Evolutionary conservation across 176 grass and related monocot species (phyloP), one percentile per base, ranked within the genome.

Genomic region (Rhynchospora breviuscula): DNA sequence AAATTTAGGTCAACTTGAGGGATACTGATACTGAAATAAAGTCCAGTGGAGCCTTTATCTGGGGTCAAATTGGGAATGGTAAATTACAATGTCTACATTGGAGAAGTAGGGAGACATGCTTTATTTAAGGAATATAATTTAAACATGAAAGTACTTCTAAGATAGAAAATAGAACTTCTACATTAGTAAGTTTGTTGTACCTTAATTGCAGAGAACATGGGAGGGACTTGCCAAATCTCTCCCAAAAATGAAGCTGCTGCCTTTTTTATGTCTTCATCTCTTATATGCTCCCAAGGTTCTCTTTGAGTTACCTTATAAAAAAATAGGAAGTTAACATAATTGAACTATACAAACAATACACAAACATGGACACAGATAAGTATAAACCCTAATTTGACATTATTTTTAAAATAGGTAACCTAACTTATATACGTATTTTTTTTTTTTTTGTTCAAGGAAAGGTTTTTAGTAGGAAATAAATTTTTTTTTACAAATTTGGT

Each of bases 131-230:
- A 77, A 31, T 17, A 10, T 17, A 10, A 9, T 56, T 21, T 17
- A 77, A n/a, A 71, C 40, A 10, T 71, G 2, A 70, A 62, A 46
- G 9, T 21, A 70, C 35, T 70, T 70, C 40, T 19, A n/a, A 76
- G 22, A 11, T 29, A 77, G 12, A 31, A 52, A 77, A 6, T 22
- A 77, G 23, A 56, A 77, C 49, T 56, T 21, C 48, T 33, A 8
- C 11, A 18, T 31, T 56, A 56, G 29, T 77, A 66, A 85, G 7
- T 87, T 83, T 46, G 10, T 40, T 59, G 13, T 81, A 98, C 95
- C 95, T 98, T 98, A 83, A 98, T 93, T 57, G 95, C 95, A 88
- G 92, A 98, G 91, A 98, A 98, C 92, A 98, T 98, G 0, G 92
- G 95, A 88, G 95, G 95, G 67, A 98, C 95, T 87, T 98, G 95